Evolutionary conservation across 352 stramenopile genomes (phyloP), one percentile per base, ranked within the genome.

Genomic region (Thalassiosira livingstoniorum): DNA sequence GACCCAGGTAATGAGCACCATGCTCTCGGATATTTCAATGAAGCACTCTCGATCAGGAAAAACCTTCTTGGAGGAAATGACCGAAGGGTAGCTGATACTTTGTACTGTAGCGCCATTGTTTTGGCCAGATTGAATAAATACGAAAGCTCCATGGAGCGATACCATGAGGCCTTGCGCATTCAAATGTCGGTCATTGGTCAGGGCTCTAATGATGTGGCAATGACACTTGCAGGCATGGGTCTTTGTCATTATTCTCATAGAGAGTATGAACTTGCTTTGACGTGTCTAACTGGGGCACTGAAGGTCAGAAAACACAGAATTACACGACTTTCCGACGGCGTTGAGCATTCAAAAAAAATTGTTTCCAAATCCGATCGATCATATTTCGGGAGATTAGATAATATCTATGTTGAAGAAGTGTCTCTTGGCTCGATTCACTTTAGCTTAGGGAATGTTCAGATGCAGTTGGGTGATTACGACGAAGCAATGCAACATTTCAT

Each of bases 61-160:
- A 80, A 76, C 31, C 23, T 86, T 68, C 51, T 89, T 18, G 82
- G 82, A 63, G 73, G 62, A 68, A 86, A 89, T 62, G 55, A 86
- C 60, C 54, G 32, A n/a, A 71, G 73, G 72, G 68, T 87, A 72
- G 81, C 80, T 35, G 77, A 89, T 4, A 78, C 82, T 10, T 69
- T 89, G 10, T 86, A 80, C 35, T 74, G 31, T 51, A 83, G 75
- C 63, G 85, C 80, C 64, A 64, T 75, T 51, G 75, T 90, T 5
- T 71, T 87, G 69, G 69, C 85, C 39, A 60, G 72, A 35, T 63
- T 86, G 15, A 75, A 82, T 75, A 68, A 75, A 25, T 89, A 89
- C 53, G 78, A 89, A 73, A 73, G 69, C 42, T 82, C 82, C 2
- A 86, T 89, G 78, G 78, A 89, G 64, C 81, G 78, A 64, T 89